A percentile compares a stretch with the other conserved stretches of the same genome.
Conservation (phyloP, 148 eudicot species). For the Talinum fruticosum region DNA sequence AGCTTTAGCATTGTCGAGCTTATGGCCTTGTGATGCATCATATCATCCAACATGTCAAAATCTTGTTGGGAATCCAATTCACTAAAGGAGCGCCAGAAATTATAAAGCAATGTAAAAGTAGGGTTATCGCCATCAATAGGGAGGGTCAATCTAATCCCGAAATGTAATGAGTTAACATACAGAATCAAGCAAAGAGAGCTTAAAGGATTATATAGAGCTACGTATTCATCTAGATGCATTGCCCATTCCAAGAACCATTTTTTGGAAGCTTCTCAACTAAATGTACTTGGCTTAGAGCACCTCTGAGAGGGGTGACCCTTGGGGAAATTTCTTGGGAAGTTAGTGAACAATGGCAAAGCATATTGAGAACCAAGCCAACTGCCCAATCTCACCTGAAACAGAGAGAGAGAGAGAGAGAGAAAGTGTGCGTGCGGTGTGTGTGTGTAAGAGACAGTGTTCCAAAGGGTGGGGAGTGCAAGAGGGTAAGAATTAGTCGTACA, state of each 20-base stretch:
- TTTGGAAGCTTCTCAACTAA: background rate
- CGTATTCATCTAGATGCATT: background rate
- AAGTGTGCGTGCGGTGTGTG: too few relatives aligned
- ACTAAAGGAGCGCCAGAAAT: background rate
- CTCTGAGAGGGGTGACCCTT: too few relatives aligned
- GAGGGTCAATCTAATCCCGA: background rate
- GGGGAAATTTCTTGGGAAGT: too few relatives aligned
- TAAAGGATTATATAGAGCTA: background rate
- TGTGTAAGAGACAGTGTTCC: too few relatives aligned
- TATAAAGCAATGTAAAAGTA: background rate
- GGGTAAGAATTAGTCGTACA: too few relatives aligned
- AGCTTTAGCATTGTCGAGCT: background rate
- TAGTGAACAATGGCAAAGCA: too few relatives aligned
- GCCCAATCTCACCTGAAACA: too few relatives aligned
- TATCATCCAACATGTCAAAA: background rate
- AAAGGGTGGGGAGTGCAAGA: too few relatives aligned
- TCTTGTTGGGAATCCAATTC: background rate
- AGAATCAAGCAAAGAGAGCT: background rate
- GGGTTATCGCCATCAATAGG: background rate
- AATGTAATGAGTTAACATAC: background rate
- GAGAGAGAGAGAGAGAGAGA: too few relatives aligned
- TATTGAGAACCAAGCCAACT: too few relatives aligned
- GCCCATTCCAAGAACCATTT: background rate
- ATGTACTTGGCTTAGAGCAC: background rate
- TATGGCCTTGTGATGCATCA: background rate